Evolutionary conservation across 768 basidiomycete genomes (phyloP), one percentile per base, ranked within the genome.

Genomic region (Hypholoma fasciculare): DNA sequence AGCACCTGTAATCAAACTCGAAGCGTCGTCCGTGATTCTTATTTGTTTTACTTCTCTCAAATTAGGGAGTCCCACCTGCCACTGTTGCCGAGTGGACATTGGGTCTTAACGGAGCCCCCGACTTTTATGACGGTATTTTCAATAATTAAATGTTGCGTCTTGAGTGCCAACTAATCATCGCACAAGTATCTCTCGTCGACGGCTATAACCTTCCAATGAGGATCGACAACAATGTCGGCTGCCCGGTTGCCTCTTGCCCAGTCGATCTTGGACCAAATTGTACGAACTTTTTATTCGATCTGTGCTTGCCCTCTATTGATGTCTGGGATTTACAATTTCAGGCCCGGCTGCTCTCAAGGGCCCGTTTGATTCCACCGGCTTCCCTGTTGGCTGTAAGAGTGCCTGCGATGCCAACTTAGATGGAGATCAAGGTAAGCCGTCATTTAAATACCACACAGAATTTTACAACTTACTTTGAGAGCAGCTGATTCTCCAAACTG

Each of bases 31-130:
- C 37, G 56, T 30, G 9, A 49, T 46, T 59, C 34, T n/a, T 12
- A 12, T 34, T 34, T 34, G 9, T 34, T 34, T 34, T 1, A 34
- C 9, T 34, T 34, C 7, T 3, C 48, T 59, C 42, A 20, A 19
- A 46, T 52, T 38, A 43, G 77, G 86, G 85, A 54, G 79, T 85
- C 19, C 87, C 88, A 27, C 89, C 89, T 39, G 88, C 83, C 9
- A 79, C 82, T 2, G 72, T 90, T 36, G 89, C 88, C 0, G 87
- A 90, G 63, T 89, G 82, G 73, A 88, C 85, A 11, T 71, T 89
- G 6, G 61, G 74, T 61, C 77, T 65, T 1, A 64, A 69, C 42
- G 77, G 73, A 9, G 76, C 73, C 49, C 17, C 39, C 1, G 88
- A 89, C 61, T 85, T 73, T 58, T 89, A 87, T 54, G 87, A 88